A percentile compares a stretch with the other conserved stretches of the same genome.
Evolutionary conservation across 2,329 filamentous ascomycete genomes (phyloP).

Genomic region (Ampelomyces quisqualis): DNA sequence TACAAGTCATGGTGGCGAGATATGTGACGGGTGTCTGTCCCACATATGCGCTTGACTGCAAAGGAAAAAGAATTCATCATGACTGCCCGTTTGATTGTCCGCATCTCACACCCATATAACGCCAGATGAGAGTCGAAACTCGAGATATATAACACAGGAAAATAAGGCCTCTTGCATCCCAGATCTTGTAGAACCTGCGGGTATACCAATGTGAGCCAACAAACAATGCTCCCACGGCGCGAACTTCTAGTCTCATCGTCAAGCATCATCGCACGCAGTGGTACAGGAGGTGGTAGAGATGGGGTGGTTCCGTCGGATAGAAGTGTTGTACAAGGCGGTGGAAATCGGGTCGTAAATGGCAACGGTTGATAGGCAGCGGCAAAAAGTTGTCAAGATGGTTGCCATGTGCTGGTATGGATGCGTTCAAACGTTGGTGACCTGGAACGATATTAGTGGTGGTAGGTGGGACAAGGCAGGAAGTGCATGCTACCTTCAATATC

Average conservation of each 20-base stretch:
- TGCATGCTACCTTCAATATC: conserved; percentile 75
- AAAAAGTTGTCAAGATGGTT: conserved; percentile 1
- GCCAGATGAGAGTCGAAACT: conserved; percentile 8
- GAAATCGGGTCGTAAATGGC: conserved; percentile 12
- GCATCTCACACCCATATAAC: conserved; percentile 19
- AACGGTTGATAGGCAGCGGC: conserved; percentile 5
- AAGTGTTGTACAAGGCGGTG: conserved; percentile 11
- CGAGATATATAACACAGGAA: conserved; percentile 24
- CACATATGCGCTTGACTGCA: conserved; percentile 8
- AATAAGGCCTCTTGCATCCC: conserved; percentile 6
- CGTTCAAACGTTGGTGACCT: conserved; percentile 43
- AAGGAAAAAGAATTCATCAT: conserved; percentile 2
- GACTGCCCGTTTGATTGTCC: conserved; percentile 20
- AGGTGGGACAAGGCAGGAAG: background rate
- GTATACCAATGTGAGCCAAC: conserved; percentile 18
- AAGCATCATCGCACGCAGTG: conserved; percentile 33
- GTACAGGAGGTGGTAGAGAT: conserved; percentile 19
- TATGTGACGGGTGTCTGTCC: too few relatives aligned
- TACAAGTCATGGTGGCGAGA: conserved; percentile 13
- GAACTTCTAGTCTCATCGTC: conserved; percentile 35
- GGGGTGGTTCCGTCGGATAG: conserved; percentile 18
- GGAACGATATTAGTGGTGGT: conserved; percentile 14
- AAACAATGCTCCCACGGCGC: conserved; percentile 20
- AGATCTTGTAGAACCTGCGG: conserved; percentile 14
- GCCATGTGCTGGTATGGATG: conserved; percentile 4